Evolutionary conservation across 2,329 filamentous ascomycete species (phyloP), one percentile per base, ranked within the genome.

Genomic region (Aspergillus pseudoglaucus): DNA sequence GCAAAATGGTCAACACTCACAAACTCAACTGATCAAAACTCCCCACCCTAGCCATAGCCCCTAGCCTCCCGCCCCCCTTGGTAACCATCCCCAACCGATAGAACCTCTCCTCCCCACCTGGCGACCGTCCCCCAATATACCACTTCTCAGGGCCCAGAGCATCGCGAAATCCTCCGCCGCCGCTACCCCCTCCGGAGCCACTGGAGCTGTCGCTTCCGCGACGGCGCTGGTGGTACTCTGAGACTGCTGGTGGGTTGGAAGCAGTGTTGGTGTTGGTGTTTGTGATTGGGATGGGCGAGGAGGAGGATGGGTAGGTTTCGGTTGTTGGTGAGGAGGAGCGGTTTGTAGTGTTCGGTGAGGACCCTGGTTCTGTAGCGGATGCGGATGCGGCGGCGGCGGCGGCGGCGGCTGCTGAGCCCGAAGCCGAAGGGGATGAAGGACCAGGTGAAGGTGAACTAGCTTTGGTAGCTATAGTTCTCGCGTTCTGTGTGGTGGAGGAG

Each of bases 11-110:
- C 14, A 43, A 17, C 25, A 48, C 49, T 70, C 57, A 76, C 50
- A 76, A 57, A 60, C 74, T 76, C 59, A 76, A 57, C 56, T 74
- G 69, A 59, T 76, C 74, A 52, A 75, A 63, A 54, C 74, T 76
- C 37, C 70, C 70, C 7, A 74, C 70, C 50, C 72, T 56, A 17
- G 64, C 67, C 46, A 66, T 65, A 14, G 66, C 69, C 7, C 67
- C 71, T 41, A 70, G 56, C 44, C 70, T 58, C 30, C 68, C 71
- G 39, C 68, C 68, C 6, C 66, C 68, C 48, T 68, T 72, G 4
- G 70, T 73, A 18, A 75, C 73, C 66, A 75, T 69, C 3, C 74
- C 73, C 6, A 76, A 53, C 7, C 69, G 65, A 48, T 76, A 75
- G 47, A 75, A 75, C 43, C 71, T 65, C 51, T 76, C 74, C 57